These are phyloP conservation scores for Protostelium mycophagum DNA, from an alignment of 78 protist species.

Conservation along the genomic window DNA sequence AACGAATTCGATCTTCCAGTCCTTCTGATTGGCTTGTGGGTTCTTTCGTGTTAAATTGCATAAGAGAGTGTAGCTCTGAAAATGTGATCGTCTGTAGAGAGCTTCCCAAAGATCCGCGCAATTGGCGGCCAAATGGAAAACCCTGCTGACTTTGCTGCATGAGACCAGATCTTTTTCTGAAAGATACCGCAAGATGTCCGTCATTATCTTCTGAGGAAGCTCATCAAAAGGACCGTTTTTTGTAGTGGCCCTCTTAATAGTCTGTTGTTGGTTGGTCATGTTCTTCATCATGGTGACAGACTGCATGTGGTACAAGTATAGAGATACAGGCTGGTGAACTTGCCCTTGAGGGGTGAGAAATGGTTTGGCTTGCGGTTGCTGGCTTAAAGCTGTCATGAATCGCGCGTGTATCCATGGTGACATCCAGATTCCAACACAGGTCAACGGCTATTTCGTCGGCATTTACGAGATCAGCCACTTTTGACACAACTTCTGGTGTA, in stretches of 20 bases:
- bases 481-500: no score
- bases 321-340: no score
- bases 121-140: not conserved
- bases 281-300: no score
- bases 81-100: not conserved
- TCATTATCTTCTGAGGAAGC: not conserved
- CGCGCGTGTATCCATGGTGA: not conserved
- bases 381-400: not conserved
- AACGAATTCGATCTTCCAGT: not conserved
- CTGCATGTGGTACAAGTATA: no score
- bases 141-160: not conserved
- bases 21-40: not conserved
- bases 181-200: not conserved
- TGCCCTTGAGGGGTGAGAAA: not conserved
- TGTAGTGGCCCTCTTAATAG: not conserved
- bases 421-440: no score
- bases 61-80: not conserved
- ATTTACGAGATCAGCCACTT: no score
- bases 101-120: not conserved
- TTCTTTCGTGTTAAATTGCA: not conserved
- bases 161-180: not conserved
- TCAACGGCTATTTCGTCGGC: no score
- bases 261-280: not conserved
- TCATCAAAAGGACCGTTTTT: not conserved
- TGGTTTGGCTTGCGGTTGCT: not conserved